Percentiles rank a stretch among this genome's conserved stretches.
Conservation (phyloP, 108 stramenopile genomes). For the Skeletonema costatum region DNA sequence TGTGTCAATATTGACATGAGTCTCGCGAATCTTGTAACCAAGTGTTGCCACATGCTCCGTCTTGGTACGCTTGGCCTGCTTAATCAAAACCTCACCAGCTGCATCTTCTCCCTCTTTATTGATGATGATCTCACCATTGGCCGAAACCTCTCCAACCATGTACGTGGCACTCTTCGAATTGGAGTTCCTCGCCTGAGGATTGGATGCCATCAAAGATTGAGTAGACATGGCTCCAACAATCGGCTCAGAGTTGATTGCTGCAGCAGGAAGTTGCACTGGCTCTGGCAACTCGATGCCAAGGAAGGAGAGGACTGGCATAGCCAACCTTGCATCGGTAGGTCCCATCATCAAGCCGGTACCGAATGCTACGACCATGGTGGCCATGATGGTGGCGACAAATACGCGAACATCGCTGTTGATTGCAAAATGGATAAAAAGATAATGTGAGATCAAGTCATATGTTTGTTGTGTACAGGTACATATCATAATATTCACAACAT, state of each 20-base stretch:
- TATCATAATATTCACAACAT: neutral
- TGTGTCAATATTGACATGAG: conserved; percentile 42
- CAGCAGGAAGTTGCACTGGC: neutral
- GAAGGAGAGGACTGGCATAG: conserved; percentile 26
- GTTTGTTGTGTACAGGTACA: neutral
- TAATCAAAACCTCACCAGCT: conserved; percentile 24
- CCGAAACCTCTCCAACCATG: conserved; percentile 1
- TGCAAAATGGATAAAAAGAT: neutral
- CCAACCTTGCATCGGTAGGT: conserved; percentile 42
- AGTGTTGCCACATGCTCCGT: conserved; percentile 43
- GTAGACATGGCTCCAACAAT: conserved; percentile 2
- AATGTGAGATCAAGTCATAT: neutral
- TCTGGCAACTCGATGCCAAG: conserved; percentile 26
- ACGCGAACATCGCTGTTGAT: conserved; percentile 70
- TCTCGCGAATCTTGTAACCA: conserved; percentile 45
- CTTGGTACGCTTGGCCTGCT: conserved; percentile 30
- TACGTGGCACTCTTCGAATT: conserved; percentile 42
- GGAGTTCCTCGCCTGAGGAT: neutral
- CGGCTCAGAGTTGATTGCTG: neutral
- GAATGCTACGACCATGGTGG: conserved; percentile 76
- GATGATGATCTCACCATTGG: neutral
- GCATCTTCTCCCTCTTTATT: neutral
- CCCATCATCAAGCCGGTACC: conserved; percentile 68
- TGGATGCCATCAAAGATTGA: neutral
- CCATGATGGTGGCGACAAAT: conserved; percentile 66